Percentiles rank a stretch among this genome's conserved stretches.
These are phyloP conservation scores for Fusarium lateritium DNA, from an alignment of 2,329 filamentous ascomycete species.

Conservation along the genomic window DNA sequence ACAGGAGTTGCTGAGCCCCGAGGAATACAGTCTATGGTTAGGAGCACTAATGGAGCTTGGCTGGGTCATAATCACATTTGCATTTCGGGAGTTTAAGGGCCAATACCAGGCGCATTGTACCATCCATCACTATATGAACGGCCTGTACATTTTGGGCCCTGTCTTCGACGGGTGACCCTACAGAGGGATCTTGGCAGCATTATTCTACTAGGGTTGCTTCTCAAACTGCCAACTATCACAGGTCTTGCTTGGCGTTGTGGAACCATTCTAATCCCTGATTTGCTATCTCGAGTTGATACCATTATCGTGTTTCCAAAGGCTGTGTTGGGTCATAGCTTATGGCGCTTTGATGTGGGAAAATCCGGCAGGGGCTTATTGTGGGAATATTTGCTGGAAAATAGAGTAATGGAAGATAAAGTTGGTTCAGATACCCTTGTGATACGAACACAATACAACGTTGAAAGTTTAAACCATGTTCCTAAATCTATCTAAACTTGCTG, in stretches of 20 bases:
- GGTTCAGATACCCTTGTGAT: constrained; percentile 21
- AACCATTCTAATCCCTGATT: constrained; percentile 3
- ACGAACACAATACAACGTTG: not conserved
- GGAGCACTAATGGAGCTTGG: constrained; percentile 45
- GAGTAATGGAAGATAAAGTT: constrained; percentile 1
- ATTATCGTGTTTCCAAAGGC: constrained; percentile 7
- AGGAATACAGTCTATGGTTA: constrained; percentile 35
- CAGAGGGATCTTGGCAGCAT: constrained; percentile 13
- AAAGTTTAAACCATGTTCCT: not conserved
- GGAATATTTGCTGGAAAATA: not conserved
- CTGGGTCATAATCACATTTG: constrained; percentile 41
- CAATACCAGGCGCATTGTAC: constrained; percentile 43
- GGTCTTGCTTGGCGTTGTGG: constrained; percentile 29
- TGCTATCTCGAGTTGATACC: constrained; percentile 1
- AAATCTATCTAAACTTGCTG: not conserved
- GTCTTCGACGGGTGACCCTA: constrained; percentile 8
- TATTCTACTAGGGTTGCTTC: constrained; percentile 14
- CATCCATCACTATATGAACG: constrained; percentile 39
- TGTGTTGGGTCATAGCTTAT: not conserved
- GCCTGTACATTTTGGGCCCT: constrained; percentile 27
- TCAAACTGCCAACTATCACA: not conserved
- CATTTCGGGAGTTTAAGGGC: constrained; percentile 46
- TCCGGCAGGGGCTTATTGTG: not conserved
- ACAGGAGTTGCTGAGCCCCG: constrained; percentile 44
- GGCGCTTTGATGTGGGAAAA: constrained; percentile 1